Evolutionary conservation across 768 basidiomycete species (phyloP), one percentile per base, ranked within the genome.

Genomic region (Macrolepiota dolichaula): DNA sequence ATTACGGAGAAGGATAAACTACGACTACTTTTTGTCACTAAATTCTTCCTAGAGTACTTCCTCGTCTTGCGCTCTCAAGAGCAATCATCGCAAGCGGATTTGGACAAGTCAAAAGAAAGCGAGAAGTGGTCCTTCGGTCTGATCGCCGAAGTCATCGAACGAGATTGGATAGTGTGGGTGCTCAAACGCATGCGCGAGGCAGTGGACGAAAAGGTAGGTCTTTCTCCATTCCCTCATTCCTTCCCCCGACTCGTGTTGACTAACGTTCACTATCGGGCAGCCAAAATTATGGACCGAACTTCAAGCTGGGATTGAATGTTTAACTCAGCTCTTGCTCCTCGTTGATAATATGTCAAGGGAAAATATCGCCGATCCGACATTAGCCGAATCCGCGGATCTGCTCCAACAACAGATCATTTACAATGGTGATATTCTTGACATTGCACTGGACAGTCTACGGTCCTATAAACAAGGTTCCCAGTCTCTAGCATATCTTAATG

Each of bases 1-100:
- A 87, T 99, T 64, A 88, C 89, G n/a, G 94, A 97, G 69, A 93
- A 94, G 67, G 97, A 98, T 71, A 89, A 96, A 68, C 83, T 96
- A 58, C 88, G 97, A 6, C 79, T 97, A 25, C 80, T 98, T 44
- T 93, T 85, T 71, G 82, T 97, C 44, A 84, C 89, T 4, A 90
- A 92, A 61, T 98, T 96, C 90, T 89, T 96, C 69, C 83, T 97
- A 38, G 89, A 95, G 63, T 96, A 92, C 77, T 96, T 98, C 74
- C 81, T 96, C 11, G 73, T 82, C 42, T 74, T 80, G 70, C 74
- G 77, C 7, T 71, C 71, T 17, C 79, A 76, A 44, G 79, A 79
- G 56, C 75, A 73, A 12, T 65, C 27, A 35, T 57, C 59, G 2
- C 50, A 61, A 60, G 35, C 50, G 44, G 53, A 61, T 19, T 49